Conservation (phyloP, 768 basidiomycete genomes). For the Russula emetica region DNA sequence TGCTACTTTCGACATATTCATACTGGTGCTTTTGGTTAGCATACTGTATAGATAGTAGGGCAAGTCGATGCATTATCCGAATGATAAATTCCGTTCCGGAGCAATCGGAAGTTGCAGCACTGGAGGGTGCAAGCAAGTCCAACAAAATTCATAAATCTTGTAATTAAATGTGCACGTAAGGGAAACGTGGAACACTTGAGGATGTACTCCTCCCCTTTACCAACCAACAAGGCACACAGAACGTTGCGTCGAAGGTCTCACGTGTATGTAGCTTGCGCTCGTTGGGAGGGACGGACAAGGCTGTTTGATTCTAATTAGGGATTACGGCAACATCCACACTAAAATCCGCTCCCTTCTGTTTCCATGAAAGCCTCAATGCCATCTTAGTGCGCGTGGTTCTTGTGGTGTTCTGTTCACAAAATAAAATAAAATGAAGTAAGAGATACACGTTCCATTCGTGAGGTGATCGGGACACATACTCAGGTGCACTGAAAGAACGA, state of each 20-base stretch:
- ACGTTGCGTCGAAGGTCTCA: not conserved
- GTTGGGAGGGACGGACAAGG: not conserved
- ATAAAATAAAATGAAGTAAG: slow-evolving; percentile 10
- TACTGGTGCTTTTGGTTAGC: not conserved
- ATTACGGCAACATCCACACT: slow-evolving; percentile 7
- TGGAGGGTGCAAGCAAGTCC: not conserved
- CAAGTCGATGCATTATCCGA: not conserved
- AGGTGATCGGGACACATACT: slow-evolving; percentile 47
- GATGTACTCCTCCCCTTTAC: not conserved
- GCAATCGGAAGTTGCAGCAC: not conserved
- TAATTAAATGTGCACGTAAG: not conserved
- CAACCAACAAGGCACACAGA: not conserved
- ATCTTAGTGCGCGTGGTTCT: slow-evolving; percentile 77
- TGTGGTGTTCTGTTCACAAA: slow-evolving; percentile 61
- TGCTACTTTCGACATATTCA: not conserved
- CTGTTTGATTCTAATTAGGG: slow-evolving; percentile 4
- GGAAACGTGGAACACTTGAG: not conserved
- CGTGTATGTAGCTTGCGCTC: not conserved
- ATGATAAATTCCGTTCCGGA: not conserved
- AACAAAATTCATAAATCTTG: not conserved
- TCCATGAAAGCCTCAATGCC: slow-evolving; percentile 11
- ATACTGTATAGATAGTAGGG: not conserved
- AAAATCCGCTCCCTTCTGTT: slow-evolving; percentile 3
- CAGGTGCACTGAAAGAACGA: slow-evolving; percentile 60
- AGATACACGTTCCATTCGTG: slow-evolving; percentile 30